phyloP scores from a whole-genome alignment of 1,284 basidiomycete species.

The Anthracocystis setariae region DNA sequence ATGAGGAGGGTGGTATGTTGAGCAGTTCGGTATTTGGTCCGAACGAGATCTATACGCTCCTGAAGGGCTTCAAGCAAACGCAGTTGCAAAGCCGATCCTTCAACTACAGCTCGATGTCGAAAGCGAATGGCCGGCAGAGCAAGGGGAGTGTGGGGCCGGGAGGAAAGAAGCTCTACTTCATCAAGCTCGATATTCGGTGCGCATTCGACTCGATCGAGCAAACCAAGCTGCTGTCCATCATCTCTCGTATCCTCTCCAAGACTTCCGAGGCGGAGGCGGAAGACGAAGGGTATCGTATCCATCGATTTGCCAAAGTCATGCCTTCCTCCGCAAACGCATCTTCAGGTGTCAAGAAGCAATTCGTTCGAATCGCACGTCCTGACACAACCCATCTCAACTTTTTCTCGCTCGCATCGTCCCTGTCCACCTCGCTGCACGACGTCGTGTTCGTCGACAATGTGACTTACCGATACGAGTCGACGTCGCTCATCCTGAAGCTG shows the following conservation, averaged over 20 bases:
- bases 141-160: not conserved
- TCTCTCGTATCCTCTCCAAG: conserved; percentile 72
- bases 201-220: conserved; percentile 98
- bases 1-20: conserved; percentile 9
- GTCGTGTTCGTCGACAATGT: conserved; percentile 88
- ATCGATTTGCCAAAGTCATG: conserved; percentile 55
- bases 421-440: conserved; percentile 75
- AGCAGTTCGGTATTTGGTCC: conserved; percentile 59
- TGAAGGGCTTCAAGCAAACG: conserved; percentile 42
- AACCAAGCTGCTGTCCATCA: conserved; percentile 80
- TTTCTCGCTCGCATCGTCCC: conserved; percentile 70
- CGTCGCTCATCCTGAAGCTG: conserved; percentile 76
- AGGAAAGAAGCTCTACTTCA: conserved; percentile 76
- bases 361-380: conserved; percentile 41
- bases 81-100: conserved; percentile 3
- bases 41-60: conserved; percentile 68
- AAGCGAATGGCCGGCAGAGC: not conserved
- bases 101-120: not conserved
- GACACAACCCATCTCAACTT: conserved; percentile 80
- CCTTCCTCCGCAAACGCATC: conserved; percentile 4
- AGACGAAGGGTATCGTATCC: conserved; percentile 60
- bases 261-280: conserved; percentile 12
- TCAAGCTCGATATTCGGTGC: conserved; percentile 93
- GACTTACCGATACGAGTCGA: conserved; percentile 73
- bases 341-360: conserved; percentile 28